Percentiles rank a stretch among this genome's conserved stretches.
phyloP scores from a whole-genome alignment of 345 rosid species.

The Lagerstroemia speciosa region DNA sequence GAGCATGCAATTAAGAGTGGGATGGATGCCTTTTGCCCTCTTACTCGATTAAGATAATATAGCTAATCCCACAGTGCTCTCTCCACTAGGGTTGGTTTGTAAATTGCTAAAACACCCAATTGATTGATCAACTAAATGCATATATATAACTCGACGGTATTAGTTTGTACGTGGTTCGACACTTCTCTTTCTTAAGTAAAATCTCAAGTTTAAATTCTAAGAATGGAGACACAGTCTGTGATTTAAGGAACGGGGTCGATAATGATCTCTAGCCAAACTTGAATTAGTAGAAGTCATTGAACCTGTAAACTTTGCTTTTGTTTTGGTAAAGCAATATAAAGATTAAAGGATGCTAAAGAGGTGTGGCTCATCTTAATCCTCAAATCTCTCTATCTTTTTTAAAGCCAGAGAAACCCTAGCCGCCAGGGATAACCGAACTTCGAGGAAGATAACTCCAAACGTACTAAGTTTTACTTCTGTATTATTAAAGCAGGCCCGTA shows the following conservation, averaged over 20 bases:
- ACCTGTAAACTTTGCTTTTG: neutral
- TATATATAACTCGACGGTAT: too few species aligned
- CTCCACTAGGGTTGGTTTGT: neutral
- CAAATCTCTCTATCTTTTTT: neutral
- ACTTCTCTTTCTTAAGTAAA: too few species aligned
- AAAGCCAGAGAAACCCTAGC: neutral
- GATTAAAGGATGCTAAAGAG: neutral
- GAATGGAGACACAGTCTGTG: too few species aligned
- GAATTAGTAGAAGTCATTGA: too few species aligned
- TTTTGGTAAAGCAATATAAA: neutral
- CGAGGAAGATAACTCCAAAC: neutral
- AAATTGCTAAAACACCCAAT: neutral
- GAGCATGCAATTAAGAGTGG: neutral
- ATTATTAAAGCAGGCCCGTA: neutral
- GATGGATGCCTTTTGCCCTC: neutral
- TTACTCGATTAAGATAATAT: neutral
- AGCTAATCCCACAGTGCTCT: neutral
- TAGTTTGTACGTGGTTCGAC: too few species aligned
- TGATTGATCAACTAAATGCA: neutral
- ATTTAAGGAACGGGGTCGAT: too few species aligned
- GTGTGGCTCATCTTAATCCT: neutral
- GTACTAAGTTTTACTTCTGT: neutral
- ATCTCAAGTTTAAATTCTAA: too few species aligned
- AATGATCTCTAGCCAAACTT: too few species aligned
- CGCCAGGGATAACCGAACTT: neutral